Conservation (phyloP, 2,329 filamentous ascomycete genomes). For the Colletotrichum liaoningense region DNA sequence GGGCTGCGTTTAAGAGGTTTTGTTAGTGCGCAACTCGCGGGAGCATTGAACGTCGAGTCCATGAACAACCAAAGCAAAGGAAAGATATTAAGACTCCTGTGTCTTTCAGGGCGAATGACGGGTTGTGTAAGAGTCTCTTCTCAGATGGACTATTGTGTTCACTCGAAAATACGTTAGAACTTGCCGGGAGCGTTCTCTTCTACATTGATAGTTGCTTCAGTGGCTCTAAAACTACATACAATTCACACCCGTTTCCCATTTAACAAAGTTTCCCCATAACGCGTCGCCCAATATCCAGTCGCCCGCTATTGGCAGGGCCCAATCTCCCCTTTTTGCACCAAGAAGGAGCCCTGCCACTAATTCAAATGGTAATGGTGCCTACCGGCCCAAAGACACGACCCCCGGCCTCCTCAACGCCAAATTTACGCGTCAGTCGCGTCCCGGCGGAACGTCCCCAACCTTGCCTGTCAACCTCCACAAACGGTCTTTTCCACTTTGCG, state of each 20-base stretch:
- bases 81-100: too few species aligned
- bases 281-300: background rate
- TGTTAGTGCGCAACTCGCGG: constrained; percentile 13
- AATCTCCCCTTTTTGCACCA: background rate
- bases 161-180: background rate
- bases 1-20: background rate
- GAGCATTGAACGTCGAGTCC: background rate
- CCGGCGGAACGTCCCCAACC: constrained; percentile 19
- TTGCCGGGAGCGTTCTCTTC: background rate
- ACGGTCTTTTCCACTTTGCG: constrained; percentile 15
- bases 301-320: constrained; percentile 2
- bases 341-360: background rate
- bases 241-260: background rate
- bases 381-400: constrained; percentile 21
- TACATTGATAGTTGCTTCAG: background rate
- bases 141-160: background rate
- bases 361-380: too few species aligned
- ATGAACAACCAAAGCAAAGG: background rate
- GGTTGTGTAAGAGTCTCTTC: background rate
- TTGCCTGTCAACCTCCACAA: constrained; percentile 12
- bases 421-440: constrained; percentile 47
- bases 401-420: constrained; percentile 43
- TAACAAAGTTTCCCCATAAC: constrained; percentile 1
- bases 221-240: too few species aligned
- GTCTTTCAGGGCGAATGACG: too few species aligned